These are phyloP conservation scores for Neonectria magnoliae DNA, from an alignment of 2,329 filamentous ascomycete species.

Conservation along the genomic window DNA sequence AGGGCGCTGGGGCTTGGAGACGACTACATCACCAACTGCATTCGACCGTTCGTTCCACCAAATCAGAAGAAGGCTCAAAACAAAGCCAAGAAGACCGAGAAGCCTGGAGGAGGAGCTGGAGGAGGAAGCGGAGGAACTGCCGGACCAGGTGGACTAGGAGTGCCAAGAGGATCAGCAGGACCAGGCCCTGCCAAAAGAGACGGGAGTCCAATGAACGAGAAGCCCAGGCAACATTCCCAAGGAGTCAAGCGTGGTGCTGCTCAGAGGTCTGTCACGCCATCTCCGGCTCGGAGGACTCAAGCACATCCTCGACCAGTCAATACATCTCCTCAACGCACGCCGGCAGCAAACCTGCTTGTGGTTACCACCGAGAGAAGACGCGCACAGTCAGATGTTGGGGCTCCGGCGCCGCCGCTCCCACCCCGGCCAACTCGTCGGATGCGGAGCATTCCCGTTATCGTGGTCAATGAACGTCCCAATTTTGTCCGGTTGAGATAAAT, in stretches of 20 bases:
- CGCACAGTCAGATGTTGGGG: slow-evolving; percentile 37
- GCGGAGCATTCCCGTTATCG: slow-evolving; percentile 44
- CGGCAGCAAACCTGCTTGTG: slow-evolving; percentile 3
- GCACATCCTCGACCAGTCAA: slow-evolving; percentile 24
- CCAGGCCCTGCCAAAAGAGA: slow-evolving; percentile 18
- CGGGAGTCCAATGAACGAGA: slow-evolving; percentile 5
- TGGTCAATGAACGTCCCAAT: slow-evolving; percentile 41
- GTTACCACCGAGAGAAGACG: slow-evolving; percentile 22
- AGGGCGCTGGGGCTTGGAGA: slow-evolving; percentile 47
- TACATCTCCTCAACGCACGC: slow-evolving; percentile 17
- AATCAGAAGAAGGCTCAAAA: slow-evolving; percentile 23
- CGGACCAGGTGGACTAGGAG: neutral
- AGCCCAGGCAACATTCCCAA: slow-evolving; percentile 26
- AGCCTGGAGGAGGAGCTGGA: neutral
- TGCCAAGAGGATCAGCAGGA: slow-evolving; percentile 10
- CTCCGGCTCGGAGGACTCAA: slow-evolving; percentile 32
- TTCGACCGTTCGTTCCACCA: slow-evolving; percentile 50
- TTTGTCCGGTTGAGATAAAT: slow-evolving; percentile 36
- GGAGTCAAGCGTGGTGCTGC: slow-evolving; percentile 27
- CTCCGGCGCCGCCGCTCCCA: slow-evolving; percentile 38
- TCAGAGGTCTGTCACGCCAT: slow-evolving; percentile 32
- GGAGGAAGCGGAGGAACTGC: neutral
- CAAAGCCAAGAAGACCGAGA: slow-evolving; percentile 18
- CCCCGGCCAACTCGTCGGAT: slow-evolving; percentile 40
- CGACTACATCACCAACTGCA: slow-evolving; percentile 50